Conservation (phyloP, 2,329 filamentous ascomycete species). For the Hypoxylon sp. region DNA sequence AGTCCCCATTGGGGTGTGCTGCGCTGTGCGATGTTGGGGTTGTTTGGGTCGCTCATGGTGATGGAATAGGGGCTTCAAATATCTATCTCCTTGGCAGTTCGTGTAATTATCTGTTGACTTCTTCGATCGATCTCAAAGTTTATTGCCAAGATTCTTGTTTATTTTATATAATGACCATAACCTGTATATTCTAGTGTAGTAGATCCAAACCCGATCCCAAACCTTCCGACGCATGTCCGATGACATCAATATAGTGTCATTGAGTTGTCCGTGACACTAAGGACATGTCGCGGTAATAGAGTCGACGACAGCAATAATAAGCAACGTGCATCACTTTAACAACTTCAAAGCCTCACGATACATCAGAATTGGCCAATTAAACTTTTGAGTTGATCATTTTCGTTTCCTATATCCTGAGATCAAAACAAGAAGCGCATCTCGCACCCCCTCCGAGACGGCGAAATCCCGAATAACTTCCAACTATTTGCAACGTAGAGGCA, state of each 20-base stretch:
- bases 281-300: slow-evolving; percentile 25
- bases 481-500: slow-evolving; percentile 1
- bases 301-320: slow-evolving; percentile 23
- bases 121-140: not conserved
- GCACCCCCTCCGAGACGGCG: slow-evolving; percentile 15
- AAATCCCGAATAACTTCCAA: slow-evolving; percentile 26
- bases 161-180: not conserved
- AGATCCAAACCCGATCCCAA: no score
- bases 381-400: not conserved
- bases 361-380: slow-evolving; percentile 15
- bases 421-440: slow-evolving; percentile 3
- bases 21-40: slow-evolving; percentile 40
- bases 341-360: slow-evolving; percentile 7
- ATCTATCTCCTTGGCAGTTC: not conserved
- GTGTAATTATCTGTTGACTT: slow-evolving; percentile 1
- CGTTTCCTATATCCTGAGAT: slow-evolving; percentile 1
- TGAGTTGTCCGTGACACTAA: slow-evolving; percentile 4
- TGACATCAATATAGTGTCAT: slow-evolving; percentile 31
- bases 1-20: slow-evolving; percentile 43
- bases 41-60: slow-evolving; percentile 42
- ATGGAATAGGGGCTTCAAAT: not conserved
- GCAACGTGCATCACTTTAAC: slow-evolving; percentile 11
- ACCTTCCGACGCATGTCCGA: slow-evolving; percentile 15
- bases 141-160: not conserved
- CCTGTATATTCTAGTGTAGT: no score